Evolutionary conservation across 2,329 filamentous ascomycete species (phyloP).

Genomic region (Fusarium odoratissimum): DNA sequence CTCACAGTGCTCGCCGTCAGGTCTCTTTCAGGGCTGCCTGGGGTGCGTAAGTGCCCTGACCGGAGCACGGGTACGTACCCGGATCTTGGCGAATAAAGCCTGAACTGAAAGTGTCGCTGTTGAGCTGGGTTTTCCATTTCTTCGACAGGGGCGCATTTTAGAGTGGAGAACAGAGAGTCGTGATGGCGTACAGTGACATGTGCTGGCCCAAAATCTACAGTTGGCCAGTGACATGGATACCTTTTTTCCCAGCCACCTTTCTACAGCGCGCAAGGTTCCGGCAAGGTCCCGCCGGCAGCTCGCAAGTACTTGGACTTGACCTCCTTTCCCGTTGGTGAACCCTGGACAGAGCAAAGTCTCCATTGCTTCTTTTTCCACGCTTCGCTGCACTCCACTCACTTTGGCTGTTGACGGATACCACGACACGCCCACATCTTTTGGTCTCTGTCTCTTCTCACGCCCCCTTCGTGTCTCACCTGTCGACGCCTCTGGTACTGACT

Average conservation of each 20-base stretch:
- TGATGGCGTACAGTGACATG: constrained; percentile 24
- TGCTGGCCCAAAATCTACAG: not conserved
- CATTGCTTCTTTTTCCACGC: constrained; percentile 41
- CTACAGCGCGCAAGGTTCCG: not conserved
- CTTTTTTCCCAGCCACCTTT: constrained; percentile 9
- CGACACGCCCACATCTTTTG: constrained; percentile 20
- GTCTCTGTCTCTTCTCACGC: not conserved
- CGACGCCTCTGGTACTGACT: constrained; percentile 27
- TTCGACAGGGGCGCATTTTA: constrained; percentile 28
- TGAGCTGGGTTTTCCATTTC: constrained; percentile 35
- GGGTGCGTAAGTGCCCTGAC: constrained; percentile 29
- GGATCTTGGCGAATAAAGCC: constrained; percentile 26
- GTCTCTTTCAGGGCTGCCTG: constrained; percentile 21
- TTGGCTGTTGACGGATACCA: constrained; percentile 33
- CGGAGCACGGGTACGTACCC: constrained; percentile 38
- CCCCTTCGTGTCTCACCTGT: constrained; percentile 37
- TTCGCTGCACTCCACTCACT: constrained; percentile 35
- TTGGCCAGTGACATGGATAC: not conserved
- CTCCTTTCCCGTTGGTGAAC: constrained; percentile 17
- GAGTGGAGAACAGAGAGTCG: constrained; percentile 26
- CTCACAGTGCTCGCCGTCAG: constrained; percentile 6
- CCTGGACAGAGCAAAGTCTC: constrained; percentile 26
- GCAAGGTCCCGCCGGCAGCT: constrained; percentile 20
- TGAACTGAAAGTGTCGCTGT: constrained; percentile 24
- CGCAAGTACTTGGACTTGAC: constrained; percentile 23